Evolutionary conservation across 2,329 filamentous ascomycete species (phyloP), one percentile per base, ranked within the genome.

Genomic region (Elsinoe australis): DNA sequence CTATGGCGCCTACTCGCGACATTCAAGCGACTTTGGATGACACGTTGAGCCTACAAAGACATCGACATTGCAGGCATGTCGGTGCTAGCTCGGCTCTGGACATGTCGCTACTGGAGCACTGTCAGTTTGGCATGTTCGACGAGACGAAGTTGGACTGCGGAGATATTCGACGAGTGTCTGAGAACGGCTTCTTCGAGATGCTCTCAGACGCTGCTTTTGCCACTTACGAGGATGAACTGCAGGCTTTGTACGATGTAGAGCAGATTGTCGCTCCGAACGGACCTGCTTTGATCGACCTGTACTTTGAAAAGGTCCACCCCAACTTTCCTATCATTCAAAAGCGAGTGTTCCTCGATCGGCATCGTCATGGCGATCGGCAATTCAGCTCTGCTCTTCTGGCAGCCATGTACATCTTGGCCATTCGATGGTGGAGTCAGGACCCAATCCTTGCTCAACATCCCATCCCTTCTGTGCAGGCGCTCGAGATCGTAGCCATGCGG

Each of bases 341-440:
- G 66, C 75, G 79, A 51, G 79, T 88, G 49, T 90, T 90, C 56
- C 71, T 85, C 53, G 83, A 89, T 62, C 84, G 85, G 59, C 87
- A 89, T 67, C 78, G 80, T 41, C 76, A 80, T 56, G 81, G 80
- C 33, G 79, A 85, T 57, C 76, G 78, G 47, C 81, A 85, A 55
- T 85, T 90, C 59, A 82, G 85, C 10, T 85, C 87, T 1, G 78
- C 84, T 8, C 70, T 92, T 19, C 72, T 94, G 12, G 85, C 85
- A 24, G 85, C 85, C 47, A 81, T 94, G 57, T 92, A 94, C 59
- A 79, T 94, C 18, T 71, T 95, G 18, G 86, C 88, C 6, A 76
- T 94, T 59, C 88, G 90, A 63, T 94, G 88, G 82, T 92, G 88
- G 81, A 80, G 87, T 45, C 75, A 85, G 53, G 83, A 81, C 53